Evolutionary conservation across 192 early-diverging fungal species (phyloP).

Genomic region (Backusella psychrophila): DNA sequence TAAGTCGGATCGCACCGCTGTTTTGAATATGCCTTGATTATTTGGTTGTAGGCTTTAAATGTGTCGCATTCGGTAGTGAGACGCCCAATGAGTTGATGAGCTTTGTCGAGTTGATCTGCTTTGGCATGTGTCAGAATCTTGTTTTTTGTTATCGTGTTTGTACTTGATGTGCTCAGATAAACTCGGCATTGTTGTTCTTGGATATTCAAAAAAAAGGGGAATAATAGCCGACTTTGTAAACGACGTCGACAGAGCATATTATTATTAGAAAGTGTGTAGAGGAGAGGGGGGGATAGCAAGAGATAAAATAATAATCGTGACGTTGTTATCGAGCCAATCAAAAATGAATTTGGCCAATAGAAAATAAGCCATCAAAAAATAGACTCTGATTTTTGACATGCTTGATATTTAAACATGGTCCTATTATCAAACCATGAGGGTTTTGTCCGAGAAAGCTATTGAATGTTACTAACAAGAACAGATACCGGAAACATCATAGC

Average conservation of each 20-base stretch:
- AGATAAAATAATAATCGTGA: not conserved
- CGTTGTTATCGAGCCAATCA: not conserved
- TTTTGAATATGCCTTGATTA: not conserved
- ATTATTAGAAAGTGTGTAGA: not conserved
- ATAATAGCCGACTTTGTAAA: not conserved
- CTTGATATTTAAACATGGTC: no score
- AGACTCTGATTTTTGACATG: no score
- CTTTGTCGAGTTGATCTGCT: not conserved
- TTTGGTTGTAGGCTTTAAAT: conserved; percentile 1
- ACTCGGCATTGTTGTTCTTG: not conserved
- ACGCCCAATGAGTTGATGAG: not conserved
- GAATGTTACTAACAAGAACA: no score
- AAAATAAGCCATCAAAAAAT: no score
- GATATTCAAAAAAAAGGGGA: not conserved
- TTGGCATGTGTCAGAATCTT: conserved; percentile 1
- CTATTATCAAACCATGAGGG: no score
- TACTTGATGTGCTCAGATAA: not conserved
- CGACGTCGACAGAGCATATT: not conserved
- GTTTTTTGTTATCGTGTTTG: not conserved
- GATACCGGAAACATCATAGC: no score
- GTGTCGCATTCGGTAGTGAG: not conserved
- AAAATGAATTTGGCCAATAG: not conserved
- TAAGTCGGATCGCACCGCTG: not conserved
- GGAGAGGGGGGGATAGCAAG: not conserved
- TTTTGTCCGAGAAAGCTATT: no score